Base-by-base conservation (phyloP, 2,329 filamentous ascomycete genomes). In the Xylariaceae sp. region DNA sequence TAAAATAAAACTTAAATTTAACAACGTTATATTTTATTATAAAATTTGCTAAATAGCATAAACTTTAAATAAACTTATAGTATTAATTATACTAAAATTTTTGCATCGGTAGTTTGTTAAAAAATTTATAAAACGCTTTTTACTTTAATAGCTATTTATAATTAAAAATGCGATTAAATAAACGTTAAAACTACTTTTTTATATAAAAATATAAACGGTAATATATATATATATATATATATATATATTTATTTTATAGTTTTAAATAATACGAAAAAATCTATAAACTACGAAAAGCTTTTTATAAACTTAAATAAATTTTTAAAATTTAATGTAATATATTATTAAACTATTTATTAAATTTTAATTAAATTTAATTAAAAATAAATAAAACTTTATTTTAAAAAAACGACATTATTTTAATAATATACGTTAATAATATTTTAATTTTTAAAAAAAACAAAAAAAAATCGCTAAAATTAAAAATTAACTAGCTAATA, bases 101-200 rank as follows among this genome's bases (percentile, higher is more conserved):
- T n/a, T n/a, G n/a, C n/a, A n/a, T n/a, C n/a, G n/a, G n/a, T n/a
- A n/a, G n/a, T n/a, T n/a, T n/a, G n/a, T n/a, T n/a, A 43, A 46
- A 11, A 53, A 53, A 56, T 35, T 43, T 11, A 54, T n/a, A n/a
- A n/a, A n/a, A n/a, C n/a, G 30, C 46, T 9, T 36, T 49, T 37
- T 55, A 44, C n/a, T n/a, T 33, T 54, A 29, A 33, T 54, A 29
- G 49, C 30, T 29, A 53, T 15, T 33, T 16, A 40, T 35, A 33
- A 45, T n/a, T n/a, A n/a, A n/a, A n/a, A n/a, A n/a, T n/a, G n/a
- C n/a, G n/a, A n/a, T n/a, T n/a, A n/a, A n/a, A n/a, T n/a, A n/a
- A n/a, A n/a, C n/a, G n/a, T n/a, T n/a, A 48, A 60, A 49, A 15
- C 42, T 39, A 47, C 20, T 39, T 24, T 24, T 42, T 42, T 42